Evolutionary conservation across 345 rosid species (phyloP), one percentile per base, ranked within the genome.

Genomic region (Brassica juncea): DNA sequence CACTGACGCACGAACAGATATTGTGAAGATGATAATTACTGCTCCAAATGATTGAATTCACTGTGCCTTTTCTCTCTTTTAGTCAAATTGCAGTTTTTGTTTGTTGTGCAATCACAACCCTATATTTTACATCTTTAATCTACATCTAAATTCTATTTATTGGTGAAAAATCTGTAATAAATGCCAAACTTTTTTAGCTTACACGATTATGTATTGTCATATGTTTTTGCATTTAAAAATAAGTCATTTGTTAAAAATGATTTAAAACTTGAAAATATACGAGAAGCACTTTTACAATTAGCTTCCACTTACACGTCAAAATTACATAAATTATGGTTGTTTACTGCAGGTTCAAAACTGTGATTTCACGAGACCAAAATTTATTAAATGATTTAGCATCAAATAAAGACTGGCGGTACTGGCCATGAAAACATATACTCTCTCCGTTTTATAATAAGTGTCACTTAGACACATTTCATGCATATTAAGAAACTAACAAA

Each of bases 41-140:
- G 37, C 37, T 34, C 37, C 66, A 37, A 39, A 60, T 72, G 59
- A 34, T 34, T 72, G 68, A 61, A 27, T 42, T 72, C 59, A 61
- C 59, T 61, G 15, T 27, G 4, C 9, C 7, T 27, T 72, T 72
- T 72, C 14, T 61, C 10, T 37, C 66, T 27, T 72, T 61, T 3
- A 6, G 68, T 60, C 59, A 72, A 42, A 72, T 42, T 6, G 16
- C 27, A 25, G 39, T 27, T 72, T 59, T 25, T n/a, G 28, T 31
- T 60, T 72, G 59, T n/a, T 39, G 67, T 25, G 19, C 68, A 72
- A 25, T 66, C 66, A 57, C 55, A 34, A 34, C 37, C 37, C 37
- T 34, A 34, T 34, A 34, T 34, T 34, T 34, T 28, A 28, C 30
- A 28, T 28, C 30, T 28, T 28, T 28, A 28, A 28, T 28, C 30